Conservation (phyloP, 78 protist species). For the Speleostelium caveatum region DNA sequence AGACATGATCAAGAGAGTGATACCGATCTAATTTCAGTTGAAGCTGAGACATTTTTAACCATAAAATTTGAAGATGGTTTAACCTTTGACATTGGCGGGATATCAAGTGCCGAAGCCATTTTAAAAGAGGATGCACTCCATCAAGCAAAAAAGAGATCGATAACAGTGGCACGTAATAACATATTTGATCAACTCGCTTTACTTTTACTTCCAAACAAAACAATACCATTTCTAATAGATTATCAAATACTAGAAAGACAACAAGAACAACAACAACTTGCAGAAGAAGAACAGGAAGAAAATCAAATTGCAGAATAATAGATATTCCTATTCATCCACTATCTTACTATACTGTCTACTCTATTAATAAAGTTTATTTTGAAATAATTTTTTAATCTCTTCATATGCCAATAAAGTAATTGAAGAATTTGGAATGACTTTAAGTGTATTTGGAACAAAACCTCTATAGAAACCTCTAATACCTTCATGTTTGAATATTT, state of each 20-base stretch:
- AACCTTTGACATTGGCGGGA: not conserved
- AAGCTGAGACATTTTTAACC: too few relatives aligned
- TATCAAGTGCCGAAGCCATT: not conserved
- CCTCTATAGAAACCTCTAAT: slow-evolving; percentile 68
- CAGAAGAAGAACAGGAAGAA: not conserved
- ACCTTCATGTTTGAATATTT: slow-evolving; percentile 43
- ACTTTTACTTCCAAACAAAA: not conserved
- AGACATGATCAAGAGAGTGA: not conserved
- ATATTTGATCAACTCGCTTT: slow-evolving; percentile 22
- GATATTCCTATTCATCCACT: not conserved
- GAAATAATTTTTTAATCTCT: slow-evolving; percentile 56
- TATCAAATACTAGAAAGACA: not conserved
- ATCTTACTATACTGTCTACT: not conserved
- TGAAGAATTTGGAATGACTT: slow-evolving; percentile 73
- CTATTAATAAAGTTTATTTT: not conserved
- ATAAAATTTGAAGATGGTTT: slow-evolving; percentile 2
- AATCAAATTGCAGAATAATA: not conserved
- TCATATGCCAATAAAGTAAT: slow-evolving; percentile 74
- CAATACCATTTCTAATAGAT: not conserved
- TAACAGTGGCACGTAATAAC: slow-evolving; percentile 19
- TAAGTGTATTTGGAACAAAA: slow-evolving; percentile 55
- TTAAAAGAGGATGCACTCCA: not conserved
- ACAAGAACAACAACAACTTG: slow-evolving; percentile 4
- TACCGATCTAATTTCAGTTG: not conserved
- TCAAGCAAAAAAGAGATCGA: slow-evolving; percentile 4